Conservation (phyloP, 306 rosid genomes). For the Vigna angularis region DNA sequence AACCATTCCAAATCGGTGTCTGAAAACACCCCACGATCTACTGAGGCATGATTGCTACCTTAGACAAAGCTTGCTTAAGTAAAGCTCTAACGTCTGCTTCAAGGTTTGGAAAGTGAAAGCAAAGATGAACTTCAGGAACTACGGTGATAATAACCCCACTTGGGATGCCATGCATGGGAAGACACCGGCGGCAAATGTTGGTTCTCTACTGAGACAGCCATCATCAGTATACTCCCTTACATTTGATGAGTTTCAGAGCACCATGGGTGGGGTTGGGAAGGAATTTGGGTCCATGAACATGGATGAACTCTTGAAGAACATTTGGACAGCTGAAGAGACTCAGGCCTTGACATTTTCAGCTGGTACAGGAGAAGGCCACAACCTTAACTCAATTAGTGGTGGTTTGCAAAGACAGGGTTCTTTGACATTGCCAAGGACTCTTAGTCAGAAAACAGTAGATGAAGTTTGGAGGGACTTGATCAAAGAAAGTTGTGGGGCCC, state of each 20-base stretch:
- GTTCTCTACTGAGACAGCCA: constrained; percentile 57
- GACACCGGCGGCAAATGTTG: constrained; percentile 48
- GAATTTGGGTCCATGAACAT: constrained; percentile 98
- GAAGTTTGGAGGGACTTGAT: constrained; percentile 88
- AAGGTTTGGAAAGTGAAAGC: constrained; percentile 63
- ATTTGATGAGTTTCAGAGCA: constrained; percentile 89
- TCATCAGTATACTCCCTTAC: constrained; percentile 83
- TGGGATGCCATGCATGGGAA: constrained; percentile 56
- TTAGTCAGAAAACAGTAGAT: constrained; percentile 94
- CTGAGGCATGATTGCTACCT: constrained; percentile 49
- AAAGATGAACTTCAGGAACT: constrained; percentile 72
- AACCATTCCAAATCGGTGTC: constrained; percentile 39
- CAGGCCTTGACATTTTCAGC: constrained; percentile 57
- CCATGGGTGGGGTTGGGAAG: constrained; percentile 77
- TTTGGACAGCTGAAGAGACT: constrained; percentile 93
- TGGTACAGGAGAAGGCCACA: constrained; percentile 31
- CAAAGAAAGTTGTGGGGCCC: constrained; percentile 57
- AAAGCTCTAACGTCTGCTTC: constrained; percentile 42
- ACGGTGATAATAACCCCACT: constrained; percentile 52
- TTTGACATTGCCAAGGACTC: constrained; percentile 82
- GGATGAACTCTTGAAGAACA: constrained; percentile 93
- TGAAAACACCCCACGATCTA: constrained; percentile 49
- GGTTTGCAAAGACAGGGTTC: constrained; percentile 95
- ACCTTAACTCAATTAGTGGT: constrained; percentile 36
- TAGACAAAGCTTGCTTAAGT: constrained; percentile 51